phyloP scores from a whole-genome alignment of 2,329 filamentous ascomycete genomes.

The Sclerotinia glacialis region DNA sequence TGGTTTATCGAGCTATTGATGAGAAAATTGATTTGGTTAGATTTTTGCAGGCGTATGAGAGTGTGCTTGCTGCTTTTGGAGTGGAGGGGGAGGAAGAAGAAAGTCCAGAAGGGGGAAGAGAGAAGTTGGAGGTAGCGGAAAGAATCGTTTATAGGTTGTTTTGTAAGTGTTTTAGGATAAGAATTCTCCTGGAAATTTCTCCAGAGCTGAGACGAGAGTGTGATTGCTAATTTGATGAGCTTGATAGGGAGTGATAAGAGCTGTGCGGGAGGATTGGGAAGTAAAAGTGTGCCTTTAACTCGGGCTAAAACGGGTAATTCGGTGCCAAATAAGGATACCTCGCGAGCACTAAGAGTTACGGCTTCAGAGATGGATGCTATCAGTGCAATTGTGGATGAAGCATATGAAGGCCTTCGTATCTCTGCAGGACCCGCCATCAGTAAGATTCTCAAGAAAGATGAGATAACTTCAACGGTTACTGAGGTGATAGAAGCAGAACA shows the following conservation, averaged over 20 bases:
- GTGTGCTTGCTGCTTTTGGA: constrained; percentile 2
- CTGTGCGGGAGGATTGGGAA: background rate
- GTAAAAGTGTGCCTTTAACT: background rate
- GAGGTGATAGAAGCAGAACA: background rate
- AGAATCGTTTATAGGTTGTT: constrained; percentile 7
- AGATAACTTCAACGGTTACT: background rate
- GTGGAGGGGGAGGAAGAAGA: background rate
- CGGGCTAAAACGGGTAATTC: background rate
- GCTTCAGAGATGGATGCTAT: constrained; percentile 1
- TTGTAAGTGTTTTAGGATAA: background rate
- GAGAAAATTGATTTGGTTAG: constrained; percentile 9
- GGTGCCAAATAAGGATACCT: too few species aligned
- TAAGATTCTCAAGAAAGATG: background rate
- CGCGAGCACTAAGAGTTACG: background rate
- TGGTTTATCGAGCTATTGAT: constrained; percentile 16
- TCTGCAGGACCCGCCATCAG: background rate
- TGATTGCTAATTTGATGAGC: background rate
- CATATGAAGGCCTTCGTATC: background rate
- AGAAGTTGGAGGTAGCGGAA: background rate
- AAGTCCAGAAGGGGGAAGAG: too few species aligned
- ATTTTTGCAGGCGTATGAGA: constrained; percentile 14
- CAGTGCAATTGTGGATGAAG: constrained; percentile 11
- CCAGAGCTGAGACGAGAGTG: too few species aligned
- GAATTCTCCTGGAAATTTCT: too few species aligned
- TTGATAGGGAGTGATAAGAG: background rate